Evolutionary conservation across 2,329 filamentous ascomycete genomes (phyloP).

Genomic region (Gliomastix tumulicola): DNA sequence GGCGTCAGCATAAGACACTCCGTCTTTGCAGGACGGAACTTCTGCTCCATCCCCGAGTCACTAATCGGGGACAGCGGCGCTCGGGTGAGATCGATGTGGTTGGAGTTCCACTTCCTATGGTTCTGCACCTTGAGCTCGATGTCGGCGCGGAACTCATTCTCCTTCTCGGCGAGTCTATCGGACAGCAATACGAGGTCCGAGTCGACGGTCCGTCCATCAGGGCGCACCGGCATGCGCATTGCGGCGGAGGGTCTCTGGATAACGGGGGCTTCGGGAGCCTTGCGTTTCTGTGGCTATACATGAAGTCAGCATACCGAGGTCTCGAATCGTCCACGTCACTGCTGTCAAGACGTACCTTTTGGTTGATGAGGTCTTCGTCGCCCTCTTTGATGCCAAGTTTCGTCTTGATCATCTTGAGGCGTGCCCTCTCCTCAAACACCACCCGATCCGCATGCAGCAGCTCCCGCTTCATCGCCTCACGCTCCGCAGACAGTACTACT

Average conservation of each 20-base stretch:
- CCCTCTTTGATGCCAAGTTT: slow-evolving; percentile 84
- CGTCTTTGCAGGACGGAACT: slow-evolving; percentile 66
- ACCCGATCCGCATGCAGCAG: slow-evolving; percentile 66
- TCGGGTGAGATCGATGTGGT: slow-evolving; percentile 81
- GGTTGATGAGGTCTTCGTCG: slow-evolving; percentile 91
- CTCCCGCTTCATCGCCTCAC: slow-evolving; percentile 74
- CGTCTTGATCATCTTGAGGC: slow-evolving; percentile 82
- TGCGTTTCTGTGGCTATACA: slow-evolving; percentile 62
- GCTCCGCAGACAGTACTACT: slow-evolving; percentile 68
- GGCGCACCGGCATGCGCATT: slow-evolving; percentile 61
- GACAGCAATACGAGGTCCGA: slow-evolving; percentile 71
- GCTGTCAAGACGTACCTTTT: slow-evolving; percentile 59
- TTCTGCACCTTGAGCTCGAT: slow-evolving; percentile 83
- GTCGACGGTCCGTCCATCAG: slow-evolving; percentile 66
- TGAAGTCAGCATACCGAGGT: slow-evolving; percentile 25
- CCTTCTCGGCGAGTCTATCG: slow-evolving; percentile 73
- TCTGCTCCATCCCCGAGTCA: slow-evolving; percentile 52
- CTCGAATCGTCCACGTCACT: slow-evolving; percentile 8
- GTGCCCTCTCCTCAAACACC: slow-evolving; percentile 76
- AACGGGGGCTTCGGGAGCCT: slow-evolving; percentile 50
- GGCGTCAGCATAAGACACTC: slow-evolving; percentile 64
- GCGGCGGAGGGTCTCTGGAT: slow-evolving; percentile 55
- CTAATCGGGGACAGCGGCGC: slow-evolving; percentile 74
- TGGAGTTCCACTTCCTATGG: slow-evolving; percentile 86
- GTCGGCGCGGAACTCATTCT: slow-evolving; percentile 71